Percentiles rank a stretch among this genome's conserved stretches.
Evolutionary conservation across 2,329 filamentous ascomycete genomes (phyloP).

Genomic region (Daldinia sp.): DNA sequence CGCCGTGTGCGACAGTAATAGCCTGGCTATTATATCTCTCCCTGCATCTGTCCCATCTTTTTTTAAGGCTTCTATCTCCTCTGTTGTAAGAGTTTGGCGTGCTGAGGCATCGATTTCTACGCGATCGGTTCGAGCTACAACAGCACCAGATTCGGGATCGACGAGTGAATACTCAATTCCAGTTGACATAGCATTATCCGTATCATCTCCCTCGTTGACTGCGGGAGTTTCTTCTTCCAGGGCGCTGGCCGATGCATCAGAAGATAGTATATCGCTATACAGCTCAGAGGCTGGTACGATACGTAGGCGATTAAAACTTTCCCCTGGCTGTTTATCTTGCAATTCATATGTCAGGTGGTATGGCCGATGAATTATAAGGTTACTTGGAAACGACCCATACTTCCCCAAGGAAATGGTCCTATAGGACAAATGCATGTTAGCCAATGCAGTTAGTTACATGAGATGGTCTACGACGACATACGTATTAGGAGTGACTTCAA

Average conservation of each 20-base stretch:
- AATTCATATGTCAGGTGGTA: conserved; percentile 94
- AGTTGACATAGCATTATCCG: conserved; percentile 57
- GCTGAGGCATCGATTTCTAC: conserved; percentile 71
- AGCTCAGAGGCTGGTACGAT: conserved; percentile 85
- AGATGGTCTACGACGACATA: conserved; percentile 52
- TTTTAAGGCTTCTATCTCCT: conserved; percentile 80
- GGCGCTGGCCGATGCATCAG: conserved; percentile 53
- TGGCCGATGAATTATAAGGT: conserved; percentile 89
- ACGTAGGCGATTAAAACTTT: conserved; percentile 76
- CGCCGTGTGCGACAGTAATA: conserved; percentile 88
- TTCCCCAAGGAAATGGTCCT: conserved; percentile 92
- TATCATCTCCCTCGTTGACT: conserved; percentile 54
- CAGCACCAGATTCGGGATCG: conserved; percentile 60
- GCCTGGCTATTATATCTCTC: conserved; percentile 90
- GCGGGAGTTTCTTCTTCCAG: conserved; percentile 54
- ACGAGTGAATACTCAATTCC: conserved; percentile 61
- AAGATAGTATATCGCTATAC: conserved; percentile 79
- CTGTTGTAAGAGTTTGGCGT: conserved; percentile 81
- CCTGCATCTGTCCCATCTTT: conserved; percentile 81
- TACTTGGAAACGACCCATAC: conserved; percentile 90
- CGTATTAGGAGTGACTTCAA: conserved; percentile 72
- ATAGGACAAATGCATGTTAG: conserved; percentile 37
- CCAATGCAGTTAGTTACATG: conserved; percentile 23
- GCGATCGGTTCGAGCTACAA: conserved; percentile 67
- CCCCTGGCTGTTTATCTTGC: conserved; percentile 74